Conservation (phyloP, 1,139 yeast genomes). For the Pichia sp. region DNA sequence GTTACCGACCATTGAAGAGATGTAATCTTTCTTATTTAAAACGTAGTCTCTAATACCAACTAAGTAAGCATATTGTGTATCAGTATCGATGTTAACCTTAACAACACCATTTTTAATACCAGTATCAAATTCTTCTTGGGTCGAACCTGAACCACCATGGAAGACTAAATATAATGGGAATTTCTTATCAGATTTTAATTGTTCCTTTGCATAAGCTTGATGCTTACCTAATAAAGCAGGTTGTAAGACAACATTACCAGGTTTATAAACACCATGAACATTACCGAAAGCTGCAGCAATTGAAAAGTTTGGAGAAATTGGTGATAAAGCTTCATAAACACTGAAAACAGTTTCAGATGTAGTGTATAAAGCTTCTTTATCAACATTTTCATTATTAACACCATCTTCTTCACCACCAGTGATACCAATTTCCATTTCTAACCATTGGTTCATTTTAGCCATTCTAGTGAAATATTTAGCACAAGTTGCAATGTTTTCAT, state of each 20-base stretch:
- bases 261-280: conserved; percentile 99
- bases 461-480: conserved; percentile 92
- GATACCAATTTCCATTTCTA: conserved; percentile 99
- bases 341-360: conserved; percentile 91
- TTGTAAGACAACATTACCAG: conserved; percentile 92
- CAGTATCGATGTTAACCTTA: conserved; percentile 98
- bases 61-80: conserved; percentile 97
- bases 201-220: conserved; percentile 74
- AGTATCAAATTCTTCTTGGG: conserved; percentile 84
- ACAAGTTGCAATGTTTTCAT: conserved; percentile 91
- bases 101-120: conserved; percentile 94
- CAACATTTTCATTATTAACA: conserved; percentile 95
- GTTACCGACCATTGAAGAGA: conserved; percentile 88
- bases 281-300: conserved; percentile 99
- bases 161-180: conserved; percentile 94
- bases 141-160: conserved; percentile 99
- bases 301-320: conserved; percentile 96
- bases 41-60: conserved; percentile 96
- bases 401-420: conserved; percentile 99
- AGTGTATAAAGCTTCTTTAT: conserved; percentile 85
- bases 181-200: conserved; percentile 46
- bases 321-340: conserved; percentile 82
- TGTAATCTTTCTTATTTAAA: conserved; percentile 91
- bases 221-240: conserved; percentile 96
- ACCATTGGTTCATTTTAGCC: conserved; percentile 93